Conservation (phyloP, 768 basidiomycete genomes). For the Coprinellus aureogranulatus region DNA sequence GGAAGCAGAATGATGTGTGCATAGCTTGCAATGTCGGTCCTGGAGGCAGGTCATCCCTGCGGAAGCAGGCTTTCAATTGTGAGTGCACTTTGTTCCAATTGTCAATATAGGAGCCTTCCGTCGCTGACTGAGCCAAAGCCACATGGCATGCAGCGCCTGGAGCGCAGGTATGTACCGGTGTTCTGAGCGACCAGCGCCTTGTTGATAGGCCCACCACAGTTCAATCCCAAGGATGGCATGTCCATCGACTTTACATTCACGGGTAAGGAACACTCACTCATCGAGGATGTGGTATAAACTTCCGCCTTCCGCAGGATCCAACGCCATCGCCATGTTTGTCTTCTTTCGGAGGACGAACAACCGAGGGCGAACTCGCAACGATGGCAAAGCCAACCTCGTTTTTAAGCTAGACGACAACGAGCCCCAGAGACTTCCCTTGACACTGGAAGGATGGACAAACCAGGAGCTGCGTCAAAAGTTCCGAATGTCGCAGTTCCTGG, state of each 20-base stretch:
- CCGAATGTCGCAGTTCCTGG: background rate
- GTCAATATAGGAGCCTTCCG: too few species aligned
- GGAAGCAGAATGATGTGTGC: slow-evolving; percentile 1
- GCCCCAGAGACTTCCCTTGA: background rate
- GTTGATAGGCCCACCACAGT: background rate
- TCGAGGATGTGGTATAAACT: background rate
- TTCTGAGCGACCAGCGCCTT: too few species aligned
- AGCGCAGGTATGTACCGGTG: too few species aligned
- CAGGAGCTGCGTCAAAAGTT: background rate
- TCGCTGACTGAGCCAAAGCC: background rate
- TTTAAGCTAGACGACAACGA: background rate
- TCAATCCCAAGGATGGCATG: background rate
- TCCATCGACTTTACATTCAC: background rate
- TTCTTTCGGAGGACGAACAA: background rate
- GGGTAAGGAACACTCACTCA: background rate
- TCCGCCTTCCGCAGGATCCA: background rate
- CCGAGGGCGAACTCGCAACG: background rate
- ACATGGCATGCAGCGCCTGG: background rate
- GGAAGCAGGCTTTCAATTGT: background rate
- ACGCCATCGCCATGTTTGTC: background rate
- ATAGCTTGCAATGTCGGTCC: background rate
- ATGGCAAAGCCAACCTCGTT: background rate
- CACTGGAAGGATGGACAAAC: background rate
- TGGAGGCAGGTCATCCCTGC: background rate
- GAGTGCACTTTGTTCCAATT: background rate